Conservation (phyloP, 345 rosid species). For the Lepidium aucheri region DNA sequence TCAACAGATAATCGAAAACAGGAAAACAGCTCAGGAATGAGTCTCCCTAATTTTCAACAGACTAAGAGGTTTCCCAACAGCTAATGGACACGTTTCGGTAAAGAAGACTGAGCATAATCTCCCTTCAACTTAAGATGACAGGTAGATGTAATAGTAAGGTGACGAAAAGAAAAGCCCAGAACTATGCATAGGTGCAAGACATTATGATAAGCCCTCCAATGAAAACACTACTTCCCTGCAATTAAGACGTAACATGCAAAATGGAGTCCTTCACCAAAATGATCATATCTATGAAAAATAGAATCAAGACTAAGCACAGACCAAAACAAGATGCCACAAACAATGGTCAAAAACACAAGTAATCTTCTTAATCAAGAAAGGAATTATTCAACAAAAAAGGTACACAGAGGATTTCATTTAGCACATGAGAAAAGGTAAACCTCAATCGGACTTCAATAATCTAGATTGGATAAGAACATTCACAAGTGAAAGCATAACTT, state of each 20-base stretch:
- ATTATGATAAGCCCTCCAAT: slow-evolving; percentile 7
- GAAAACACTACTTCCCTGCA: slow-evolving; percentile 15
- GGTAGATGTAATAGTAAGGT: neutral
- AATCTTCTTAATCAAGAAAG: neutral
- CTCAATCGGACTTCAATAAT: neutral
- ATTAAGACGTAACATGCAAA: neutral
- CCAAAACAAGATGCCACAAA: neutral
- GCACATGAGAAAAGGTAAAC: neutral
- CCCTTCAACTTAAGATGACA: neutral
- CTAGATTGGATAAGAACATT: neutral
- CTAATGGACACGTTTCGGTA: neutral
- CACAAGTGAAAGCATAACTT: neutral
- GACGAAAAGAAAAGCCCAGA: neutral
- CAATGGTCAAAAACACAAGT: neutral
- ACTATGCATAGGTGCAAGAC: neutral
- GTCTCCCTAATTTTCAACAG: neutral
- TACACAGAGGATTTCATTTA: neutral
- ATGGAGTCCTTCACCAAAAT: neutral
- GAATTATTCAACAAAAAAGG: neutral
- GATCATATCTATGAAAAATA: neutral
- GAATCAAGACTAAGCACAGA: neutral
- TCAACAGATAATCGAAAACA: neutral
- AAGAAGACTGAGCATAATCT: neutral
- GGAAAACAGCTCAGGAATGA: neutral
- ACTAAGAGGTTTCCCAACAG: neutral